Evolutionary conservation across 306 rosid species (phyloP).

Genomic region (Dryas alaskensis): DNA sequence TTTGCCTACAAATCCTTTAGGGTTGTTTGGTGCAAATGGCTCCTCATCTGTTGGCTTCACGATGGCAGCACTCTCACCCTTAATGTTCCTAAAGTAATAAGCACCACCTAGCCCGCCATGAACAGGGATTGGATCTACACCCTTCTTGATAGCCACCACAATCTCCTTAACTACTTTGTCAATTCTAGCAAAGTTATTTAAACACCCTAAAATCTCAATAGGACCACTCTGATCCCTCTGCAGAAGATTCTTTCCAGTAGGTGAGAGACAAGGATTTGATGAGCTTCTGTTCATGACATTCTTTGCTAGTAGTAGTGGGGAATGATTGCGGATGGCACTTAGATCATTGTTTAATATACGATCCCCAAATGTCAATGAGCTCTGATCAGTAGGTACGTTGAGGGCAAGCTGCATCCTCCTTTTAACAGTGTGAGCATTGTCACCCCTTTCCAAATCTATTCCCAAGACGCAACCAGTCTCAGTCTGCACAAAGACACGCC

Average conservation of each 20-base stretch:
- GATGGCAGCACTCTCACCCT: conserved; percentile 60
- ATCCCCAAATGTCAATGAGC: conserved; percentile 74
- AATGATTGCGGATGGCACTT: conserved; percentile 63
- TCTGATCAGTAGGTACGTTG: conserved; percentile 74
- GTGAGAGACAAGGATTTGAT: conserved; percentile 81
- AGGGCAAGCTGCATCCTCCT: conserved; percentile 68
- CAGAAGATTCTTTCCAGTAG: conserved; percentile 59
- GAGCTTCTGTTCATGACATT: conserved; percentile 67
- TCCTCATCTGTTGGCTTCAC: conserved; percentile 88
- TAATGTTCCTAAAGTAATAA: conserved; percentile 58
- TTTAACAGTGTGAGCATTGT: conserved; percentile 79
- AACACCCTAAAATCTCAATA: conserved; percentile 65
- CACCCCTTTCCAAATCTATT: conserved; percentile 68
- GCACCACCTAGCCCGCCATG: conserved; percentile 79
- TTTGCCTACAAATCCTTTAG: conserved; percentile 77
- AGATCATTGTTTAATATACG: conserved; percentile 67
- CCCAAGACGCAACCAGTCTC: conserved; percentile 77
- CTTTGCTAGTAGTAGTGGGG: conserved; percentile 78
- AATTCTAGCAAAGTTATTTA: conserved; percentile 39
- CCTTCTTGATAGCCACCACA: conserved; percentile 48
- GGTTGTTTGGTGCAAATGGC: conserved; percentile 86
- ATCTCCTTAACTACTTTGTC: conserved; percentile 55
- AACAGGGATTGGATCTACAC: conserved; percentile 63
- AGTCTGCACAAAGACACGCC: conserved; percentile 82
- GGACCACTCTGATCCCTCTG: conserved; percentile 59